These are phyloP conservation scores for Rhytidhysteron rufulum DNA, from an alignment of 2,329 filamentous ascomycete genomes.

Conservation along the genomic window DNA sequence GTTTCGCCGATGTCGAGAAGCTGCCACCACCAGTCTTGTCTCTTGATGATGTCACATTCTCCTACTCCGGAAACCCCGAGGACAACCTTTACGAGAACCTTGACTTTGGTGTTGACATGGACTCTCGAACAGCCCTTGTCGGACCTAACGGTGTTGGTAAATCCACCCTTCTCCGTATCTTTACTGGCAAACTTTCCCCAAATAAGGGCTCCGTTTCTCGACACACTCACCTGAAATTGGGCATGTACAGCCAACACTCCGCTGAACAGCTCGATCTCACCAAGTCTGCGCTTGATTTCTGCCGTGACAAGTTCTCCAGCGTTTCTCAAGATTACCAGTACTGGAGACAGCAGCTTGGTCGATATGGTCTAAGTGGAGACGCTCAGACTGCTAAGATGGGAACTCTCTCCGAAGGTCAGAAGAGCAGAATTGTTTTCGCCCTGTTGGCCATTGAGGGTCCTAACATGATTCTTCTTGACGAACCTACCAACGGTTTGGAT, in stretches of 20 bases:
- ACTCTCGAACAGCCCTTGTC: slow-evolving; percentile 93
- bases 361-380: slow-evolving; percentile 90
- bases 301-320: slow-evolving; percentile 85
- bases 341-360: slow-evolving; percentile 96
- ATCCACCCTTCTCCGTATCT: slow-evolving; percentile 90
- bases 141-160: slow-evolving; percentile 99
- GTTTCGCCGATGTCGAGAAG: slow-evolving; percentile 98
- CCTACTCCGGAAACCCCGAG: slow-evolving; percentile 83
- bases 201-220: slow-evolving; percentile 77
- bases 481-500: slow-evolving; percentile 98
- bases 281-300: slow-evolving; percentile 96
- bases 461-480: slow-evolving; percentile 97
- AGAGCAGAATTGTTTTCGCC: slow-evolving; percentile 96
- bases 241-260: slow-evolving; percentile 97
- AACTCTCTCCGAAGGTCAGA: slow-evolving; percentile 94
- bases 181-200: slow-evolving; percentile 91
- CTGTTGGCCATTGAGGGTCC: slow-evolving; percentile 90
- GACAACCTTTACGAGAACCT: slow-evolving; percentile 96
- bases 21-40: slow-evolving; percentile 95
- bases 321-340: slow-evolving; percentile 98
- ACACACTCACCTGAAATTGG: slow-evolving; percentile 97
- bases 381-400: slow-evolving; percentile 96
- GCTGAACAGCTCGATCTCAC: slow-evolving; percentile 97
- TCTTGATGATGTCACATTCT: slow-evolving; percentile 96
- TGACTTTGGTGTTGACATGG: slow-evolving; percentile 99